A percentile compares a stretch with the other conserved stretches of the same genome.
phyloP scores from a whole-genome alignment of 2,329 filamentous ascomycete species.

The Zelopaecilomyces penicillatus region DNA sequence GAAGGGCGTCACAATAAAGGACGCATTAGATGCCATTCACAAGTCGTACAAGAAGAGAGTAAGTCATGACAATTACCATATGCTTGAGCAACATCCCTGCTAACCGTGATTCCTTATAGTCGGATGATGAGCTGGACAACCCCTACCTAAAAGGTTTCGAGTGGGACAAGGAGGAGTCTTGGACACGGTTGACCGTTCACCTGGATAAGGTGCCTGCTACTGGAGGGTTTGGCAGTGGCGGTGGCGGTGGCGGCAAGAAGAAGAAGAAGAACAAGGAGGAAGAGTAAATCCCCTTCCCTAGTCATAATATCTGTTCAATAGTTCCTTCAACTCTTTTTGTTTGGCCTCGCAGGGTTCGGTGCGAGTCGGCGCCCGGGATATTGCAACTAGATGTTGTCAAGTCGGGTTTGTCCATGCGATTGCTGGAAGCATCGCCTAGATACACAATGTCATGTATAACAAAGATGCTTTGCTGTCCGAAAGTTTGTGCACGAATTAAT shows the following conservation, averaged over 20 bases:
- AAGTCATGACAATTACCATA: slow-evolving; percentile 25
- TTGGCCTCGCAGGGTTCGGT: slow-evolving; percentile 31
- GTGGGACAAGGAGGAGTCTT: slow-evolving; percentile 90
- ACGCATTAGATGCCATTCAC: slow-evolving; percentile 89
- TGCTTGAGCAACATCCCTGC: neutral
- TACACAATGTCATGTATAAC: no score
- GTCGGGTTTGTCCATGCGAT: slow-evolving; percentile 13
- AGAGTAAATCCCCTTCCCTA: slow-evolving; percentile 22
- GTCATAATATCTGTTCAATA: slow-evolving; percentile 32
- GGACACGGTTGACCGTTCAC: slow-evolving; percentile 80
- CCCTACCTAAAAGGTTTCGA: slow-evolving; percentile 91
- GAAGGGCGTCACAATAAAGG: slow-evolving; percentile 95
- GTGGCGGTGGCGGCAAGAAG: slow-evolving; percentile 54
- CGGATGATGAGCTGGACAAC: slow-evolving; percentile 81
- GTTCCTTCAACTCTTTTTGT: slow-evolving; percentile 28
- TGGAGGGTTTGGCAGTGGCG: slow-evolving; percentile 27
- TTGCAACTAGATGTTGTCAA: slow-evolving; percentile 35
- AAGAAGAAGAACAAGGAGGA: slow-evolving; percentile 59
- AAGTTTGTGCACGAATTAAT: no score
- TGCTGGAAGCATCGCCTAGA: slow-evolving; percentile 9
- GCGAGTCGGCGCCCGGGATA: slow-evolving; percentile 34
- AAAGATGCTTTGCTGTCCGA: no score
- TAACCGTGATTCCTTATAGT: slow-evolving; percentile 37
- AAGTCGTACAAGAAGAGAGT: slow-evolving; percentile 97
- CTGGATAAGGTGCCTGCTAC: slow-evolving; percentile 62